These are phyloP conservation scores for Pseudovirgaria hyperparasitica DNA, from an alignment of 2,329 filamentous ascomycete genomes.

Conservation along the genomic window DNA sequence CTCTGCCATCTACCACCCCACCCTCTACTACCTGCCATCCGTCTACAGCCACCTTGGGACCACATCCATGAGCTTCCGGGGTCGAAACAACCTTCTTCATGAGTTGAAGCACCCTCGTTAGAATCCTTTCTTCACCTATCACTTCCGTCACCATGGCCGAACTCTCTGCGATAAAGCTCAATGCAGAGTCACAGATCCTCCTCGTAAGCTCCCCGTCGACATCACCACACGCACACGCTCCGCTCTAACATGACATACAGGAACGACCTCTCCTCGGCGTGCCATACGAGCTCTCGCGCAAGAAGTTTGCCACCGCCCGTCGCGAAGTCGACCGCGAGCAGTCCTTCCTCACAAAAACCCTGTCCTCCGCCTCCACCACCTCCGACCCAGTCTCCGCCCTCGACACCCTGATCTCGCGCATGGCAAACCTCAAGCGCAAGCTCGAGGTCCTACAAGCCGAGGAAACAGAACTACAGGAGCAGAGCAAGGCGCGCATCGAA, in stretches of 20 bases:
- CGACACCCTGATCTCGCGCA: conserved; percentile 72
- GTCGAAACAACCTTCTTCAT: no score
- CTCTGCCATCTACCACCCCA: no score
- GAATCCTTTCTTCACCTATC: no score
- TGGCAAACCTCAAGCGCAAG: conserved; percentile 82
- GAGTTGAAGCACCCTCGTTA: no score
- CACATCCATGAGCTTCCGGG: no score
- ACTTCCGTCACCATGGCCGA: conserved; percentile 26
- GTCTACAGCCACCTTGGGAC: no score
- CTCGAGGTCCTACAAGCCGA: conserved; percentile 65
- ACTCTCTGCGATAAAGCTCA: conserved; percentile 49
- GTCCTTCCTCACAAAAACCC: conserved; percentile 45
- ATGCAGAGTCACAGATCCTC: conserved; percentile 62
- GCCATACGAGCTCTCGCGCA: conserved; percentile 81
- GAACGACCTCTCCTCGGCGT: conserved; percentile 91
- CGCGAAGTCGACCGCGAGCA: conserved; percentile 63
- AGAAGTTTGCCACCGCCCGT: conserved; percentile 84
- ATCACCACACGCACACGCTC: conserved; percentile 1
- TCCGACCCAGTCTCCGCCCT: conserved; percentile 43
- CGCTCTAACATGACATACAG: conserved; percentile 31
- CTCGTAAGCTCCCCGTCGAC: conserved; percentile 43
- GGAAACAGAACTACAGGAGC: conserved; percentile 62
- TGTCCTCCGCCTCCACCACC: conserved; percentile 46
- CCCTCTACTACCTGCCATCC: no score
- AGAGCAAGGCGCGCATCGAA: conserved; percentile 61